phyloP scores from a whole-genome alignment of 2,329 filamentous ascomycete genomes.

The Lomentospora prolificans region DNA sequence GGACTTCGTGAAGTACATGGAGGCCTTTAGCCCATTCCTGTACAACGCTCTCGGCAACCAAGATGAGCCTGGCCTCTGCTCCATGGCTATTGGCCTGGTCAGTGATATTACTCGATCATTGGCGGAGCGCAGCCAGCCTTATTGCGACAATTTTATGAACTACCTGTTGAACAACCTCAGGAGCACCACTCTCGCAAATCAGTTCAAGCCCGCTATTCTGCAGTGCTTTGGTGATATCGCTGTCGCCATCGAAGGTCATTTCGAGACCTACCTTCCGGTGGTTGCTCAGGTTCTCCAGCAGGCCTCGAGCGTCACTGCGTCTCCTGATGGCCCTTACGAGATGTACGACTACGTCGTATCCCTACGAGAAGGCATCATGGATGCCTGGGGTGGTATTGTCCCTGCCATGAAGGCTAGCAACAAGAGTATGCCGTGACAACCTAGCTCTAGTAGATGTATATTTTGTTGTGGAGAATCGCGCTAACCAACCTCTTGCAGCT shows the following conservation, averaged over 20 bases:
- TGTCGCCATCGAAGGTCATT: conserved; percentile 81
- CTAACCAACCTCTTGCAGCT: conserved; percentile 32
- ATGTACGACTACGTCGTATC: conserved; percentile 96
- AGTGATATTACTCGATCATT: conserved; percentile 92
- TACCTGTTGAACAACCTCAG: conserved; percentile 85
- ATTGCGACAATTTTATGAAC: conserved; percentile 98
- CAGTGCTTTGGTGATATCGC: conserved; percentile 98
- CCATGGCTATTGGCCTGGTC: conserved; percentile 94
- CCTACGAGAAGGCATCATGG: conserved; percentile 94
- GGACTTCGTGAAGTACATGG: conserved; percentile 96
- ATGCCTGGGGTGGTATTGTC: conserved; percentile 96
- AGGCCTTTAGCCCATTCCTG: conserved; percentile 82
- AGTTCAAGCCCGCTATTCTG: conserved; percentile 95
- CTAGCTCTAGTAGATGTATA: conserved; percentile 17
- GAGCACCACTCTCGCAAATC: conserved; percentile 80
- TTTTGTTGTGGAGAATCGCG: neutral
- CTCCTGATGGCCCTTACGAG: conserved; percentile 76
- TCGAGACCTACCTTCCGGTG: conserved; percentile 85
- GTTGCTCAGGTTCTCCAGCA: conserved; percentile 93
- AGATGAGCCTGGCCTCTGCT: conserved; percentile 86
- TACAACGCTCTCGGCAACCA: conserved; percentile 93
- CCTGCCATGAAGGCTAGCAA: conserved; percentile 78
- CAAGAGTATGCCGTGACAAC: conserved; percentile 46
- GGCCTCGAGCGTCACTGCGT: conserved; percentile 71
- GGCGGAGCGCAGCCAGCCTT: conserved; percentile 83